A percentile compares a stretch with the other conserved stretches of the same genome.
Evolutionary conservation across 805 yeast genomes (phyloP).

Genomic region (Suhomyces vadensis): DNA sequence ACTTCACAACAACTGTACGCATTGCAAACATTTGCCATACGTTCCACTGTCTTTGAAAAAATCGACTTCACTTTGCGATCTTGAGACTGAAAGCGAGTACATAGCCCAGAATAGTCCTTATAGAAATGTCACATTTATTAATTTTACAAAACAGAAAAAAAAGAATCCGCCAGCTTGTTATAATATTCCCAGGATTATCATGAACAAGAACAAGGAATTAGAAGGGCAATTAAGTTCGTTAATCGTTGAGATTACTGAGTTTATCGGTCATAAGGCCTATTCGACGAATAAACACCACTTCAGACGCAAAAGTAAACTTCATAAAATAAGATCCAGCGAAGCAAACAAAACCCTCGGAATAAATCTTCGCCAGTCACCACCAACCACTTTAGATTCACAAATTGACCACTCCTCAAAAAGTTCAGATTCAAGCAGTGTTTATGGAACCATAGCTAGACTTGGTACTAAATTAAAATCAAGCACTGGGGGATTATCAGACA

Average conservation of each 20-base stretch:
- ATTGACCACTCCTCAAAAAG: no score
- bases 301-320: not conserved
- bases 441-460: no score
- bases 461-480: no score
- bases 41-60: slow-evolving; percentile 10
- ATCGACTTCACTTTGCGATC: no score
- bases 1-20: slow-evolving; percentile 2
- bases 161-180: not conserved
- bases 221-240: slow-evolving; percentile 4
- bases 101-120: not conserved
- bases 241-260: slow-evolving; percentile 6
- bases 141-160: no score
- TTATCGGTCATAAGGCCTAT: slow-evolving; percentile 1
- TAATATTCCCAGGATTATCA: not conserved
- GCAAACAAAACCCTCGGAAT: not conserved
- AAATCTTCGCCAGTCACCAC: not conserved
- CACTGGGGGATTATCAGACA: no score
- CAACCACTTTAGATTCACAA: not conserved
- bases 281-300: not conserved
- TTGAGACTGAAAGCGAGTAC: no score
- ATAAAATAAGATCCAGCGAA: not conserved
- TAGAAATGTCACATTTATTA: no score
- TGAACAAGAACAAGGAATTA: not conserved
- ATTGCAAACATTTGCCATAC: slow-evolving; percentile 11
- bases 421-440: no score